Evolutionary conservation across 495 filamentous ascomycete species (phyloP), one percentile per base, ranked within the genome.

Genomic region (Daldinia concentrica): DNA sequence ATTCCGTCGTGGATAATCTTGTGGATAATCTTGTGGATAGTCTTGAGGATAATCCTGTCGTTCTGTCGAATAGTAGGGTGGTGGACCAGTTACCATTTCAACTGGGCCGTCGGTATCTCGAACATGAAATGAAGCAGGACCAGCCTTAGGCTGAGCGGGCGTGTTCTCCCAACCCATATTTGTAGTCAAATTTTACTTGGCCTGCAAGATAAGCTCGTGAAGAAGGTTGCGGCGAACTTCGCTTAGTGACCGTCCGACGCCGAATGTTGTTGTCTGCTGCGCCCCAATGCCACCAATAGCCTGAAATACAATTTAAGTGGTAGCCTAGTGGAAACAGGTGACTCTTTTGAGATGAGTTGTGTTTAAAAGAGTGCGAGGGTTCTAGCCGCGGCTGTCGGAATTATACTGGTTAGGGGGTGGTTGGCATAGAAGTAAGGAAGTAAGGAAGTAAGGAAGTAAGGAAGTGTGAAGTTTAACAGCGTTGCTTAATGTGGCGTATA

Each of bases 131-230:
- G 66, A 54, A 64, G 67, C 30, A 71, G 69, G 73, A n/a, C 64
- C 67, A 62, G 73, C 58, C 69, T 60, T 69, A 4, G 45, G 55
- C 30, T 37, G 62, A 17, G 51, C 22, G 17, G 37, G 15, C 19
- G 66, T 62, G 26, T 75, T 62, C 50, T 75, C 69, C 73, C 73
- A 73, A 45, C 64, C 72, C 73, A 75, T 77, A 48, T 66, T 77
- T 72, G 52, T 73, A 61, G 17, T 32, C 8, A 8, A 12, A 24
- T 26, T 43, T 27, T 29, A 9, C 17, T 51, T 62, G 17, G 36
- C 57, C 17, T 58, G 57, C 57, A 32, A 63, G 41, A 68, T 67
- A 56, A 51, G 60, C 55, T 66, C 63, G 62, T 60, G 32, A 61
- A 56, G 12, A 63, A 52, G 59, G 24, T 32, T 57, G n/a, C 52